phyloP scores from a whole-genome alignment of 257 asterid species.

The Solanum bukasovii region DNA sequence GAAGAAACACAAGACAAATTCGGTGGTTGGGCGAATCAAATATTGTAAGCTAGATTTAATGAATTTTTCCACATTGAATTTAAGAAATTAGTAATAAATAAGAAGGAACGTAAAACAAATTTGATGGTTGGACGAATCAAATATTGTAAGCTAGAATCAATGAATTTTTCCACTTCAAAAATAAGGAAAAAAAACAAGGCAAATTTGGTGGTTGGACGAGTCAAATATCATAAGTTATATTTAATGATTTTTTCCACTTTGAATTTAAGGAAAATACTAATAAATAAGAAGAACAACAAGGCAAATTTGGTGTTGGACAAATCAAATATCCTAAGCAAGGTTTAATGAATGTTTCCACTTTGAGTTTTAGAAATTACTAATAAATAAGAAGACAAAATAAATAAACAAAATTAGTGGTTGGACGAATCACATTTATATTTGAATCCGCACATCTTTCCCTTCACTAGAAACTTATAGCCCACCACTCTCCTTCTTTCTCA shows the following conservation, averaged over 20 bases:
- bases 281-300: neutral
- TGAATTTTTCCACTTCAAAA: neutral
- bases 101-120: neutral
- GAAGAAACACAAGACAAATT: neutral
- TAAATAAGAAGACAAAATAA: neutral
- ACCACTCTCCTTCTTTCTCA: neutral
- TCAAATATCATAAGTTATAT: neutral
- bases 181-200: neutral
- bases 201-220: neutral
- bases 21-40: neutral
- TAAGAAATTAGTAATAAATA: neutral
- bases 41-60: neutral
- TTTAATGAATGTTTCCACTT: neutral
- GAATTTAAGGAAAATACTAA: neutral
- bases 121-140: neutral
- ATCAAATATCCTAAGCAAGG: neutral
- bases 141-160: neutral
- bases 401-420: neutral
- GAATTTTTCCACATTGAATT: neutral
- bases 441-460: neutral
- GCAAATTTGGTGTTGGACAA: neutral
- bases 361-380: neutral
- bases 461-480: neutral
- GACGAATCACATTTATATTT: neutral
- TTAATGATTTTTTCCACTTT: neutral